Base-by-base conservation (phyloP, 1,139 yeast genomes). In the Kluyveromyces sp. region DNA sequence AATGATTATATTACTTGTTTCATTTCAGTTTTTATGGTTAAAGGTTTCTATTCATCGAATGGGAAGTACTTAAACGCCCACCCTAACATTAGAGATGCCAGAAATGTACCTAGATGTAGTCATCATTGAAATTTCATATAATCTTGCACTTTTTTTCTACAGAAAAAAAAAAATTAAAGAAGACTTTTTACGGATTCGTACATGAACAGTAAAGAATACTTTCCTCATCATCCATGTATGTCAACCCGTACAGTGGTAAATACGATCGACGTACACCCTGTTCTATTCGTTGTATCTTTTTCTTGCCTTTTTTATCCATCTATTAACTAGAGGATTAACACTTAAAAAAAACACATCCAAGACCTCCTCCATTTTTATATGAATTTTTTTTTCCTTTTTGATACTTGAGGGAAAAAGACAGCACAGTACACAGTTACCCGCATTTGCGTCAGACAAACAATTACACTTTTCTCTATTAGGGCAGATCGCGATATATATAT, bases 21-120 rank as follows among this genome's bases (percentile, higher is more conserved):
- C 37, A 25, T 33, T n/a, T 40, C 36, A 40, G 37, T 32, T 40
- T 15, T 40, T 40, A 42, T 37, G 41, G 50, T 50, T 48, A 47
- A 48, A 44, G 48, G 47, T 45, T 52, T 57, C 57, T 60, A 61
- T 60, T 61, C 65, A 61, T 61, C 62, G 65, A 59, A 49, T 58
- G 63, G 58, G 55, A 48, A 52, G 65, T 61, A 61, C 65, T 61
- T 58, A 61, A 61, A 61, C 65, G 50, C 62, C 47, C 61, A 56
- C 53, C 52, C 65, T 61, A 60, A 56, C 64, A 60, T 60, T 61
- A 61, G 64, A 61, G 65, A 61, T 61, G 65, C 65, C 65, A 61
- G 65, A 61, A 60, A 61, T 51, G 50, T 54, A 53, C 52, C 52
- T 47, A 50, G 47, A 38, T 38, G 47, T 45, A 40, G 51, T 60